Evolutionary conservation across 1,284 basidiomycete species (phyloP).

Genomic region (Boletus holoroseus): DNA sequence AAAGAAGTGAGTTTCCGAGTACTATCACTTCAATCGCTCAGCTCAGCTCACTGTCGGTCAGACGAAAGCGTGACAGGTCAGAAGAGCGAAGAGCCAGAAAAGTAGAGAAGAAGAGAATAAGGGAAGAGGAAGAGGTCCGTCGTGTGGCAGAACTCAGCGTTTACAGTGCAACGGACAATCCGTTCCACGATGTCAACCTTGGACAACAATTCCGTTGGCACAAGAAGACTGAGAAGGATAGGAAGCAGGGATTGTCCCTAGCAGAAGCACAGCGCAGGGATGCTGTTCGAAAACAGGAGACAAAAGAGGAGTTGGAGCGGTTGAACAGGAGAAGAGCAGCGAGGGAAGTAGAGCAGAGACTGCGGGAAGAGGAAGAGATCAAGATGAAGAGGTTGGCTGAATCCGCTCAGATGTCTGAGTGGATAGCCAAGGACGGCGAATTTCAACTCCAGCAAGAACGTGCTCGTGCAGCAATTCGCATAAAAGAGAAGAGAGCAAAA

Average conservation of each 20-base stretch:
- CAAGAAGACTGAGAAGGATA: conserved; percentile 96
- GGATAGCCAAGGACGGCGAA: conserved; percentile 95
- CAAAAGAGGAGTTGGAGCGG: conserved; percentile 91
- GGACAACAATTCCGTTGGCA: conserved; percentile 96
- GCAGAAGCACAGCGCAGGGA: conserved; percentile 82
- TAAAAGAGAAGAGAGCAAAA: conserved; percentile 93
- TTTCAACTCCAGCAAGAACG: conserved; percentile 96
- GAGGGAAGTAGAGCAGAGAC: conserved; percentile 80
- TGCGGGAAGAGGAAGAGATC: conserved; percentile 90
- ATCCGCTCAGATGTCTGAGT: conserved; percentile 95
- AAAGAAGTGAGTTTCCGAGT: conserved; percentile 51
- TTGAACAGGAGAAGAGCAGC: conserved; percentile 88
- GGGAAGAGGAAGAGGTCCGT: conserved; percentile 81
- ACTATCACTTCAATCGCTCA: neutral
- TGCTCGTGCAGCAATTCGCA: conserved; percentile 84
- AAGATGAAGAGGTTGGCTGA: conserved; percentile 86
- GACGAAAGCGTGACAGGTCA: conserved; percentile 76
- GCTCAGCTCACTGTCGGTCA: conserved; percentile 30
- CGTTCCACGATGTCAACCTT: conserved; percentile 95
- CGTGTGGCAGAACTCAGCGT: conserved; percentile 85
- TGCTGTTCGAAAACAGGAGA: conserved; percentile 77
- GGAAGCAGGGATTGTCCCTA: conserved; percentile 77
- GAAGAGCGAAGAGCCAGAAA: conserved; percentile 74
- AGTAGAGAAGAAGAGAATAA: conserved; percentile 73
- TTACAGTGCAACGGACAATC: conserved; percentile 93